Evolutionary conservation across 2,329 filamentous ascomycete genomes (phyloP).

Genomic region (Penicillium sp.): DNA sequence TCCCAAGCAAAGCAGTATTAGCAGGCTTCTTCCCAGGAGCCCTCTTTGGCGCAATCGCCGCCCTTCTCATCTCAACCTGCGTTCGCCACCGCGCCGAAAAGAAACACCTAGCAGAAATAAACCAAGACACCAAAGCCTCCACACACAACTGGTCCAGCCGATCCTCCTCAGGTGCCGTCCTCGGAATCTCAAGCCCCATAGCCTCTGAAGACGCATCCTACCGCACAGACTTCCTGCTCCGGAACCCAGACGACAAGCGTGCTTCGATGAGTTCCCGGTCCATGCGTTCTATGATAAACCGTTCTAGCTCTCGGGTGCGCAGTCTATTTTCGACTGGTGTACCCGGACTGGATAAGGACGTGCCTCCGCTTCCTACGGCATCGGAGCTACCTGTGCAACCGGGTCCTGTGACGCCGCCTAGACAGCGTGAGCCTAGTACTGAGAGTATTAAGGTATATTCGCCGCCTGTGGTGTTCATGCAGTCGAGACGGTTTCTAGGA

Average conservation of each 20-base stretch:
- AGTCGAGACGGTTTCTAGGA: conserved; percentile 24
- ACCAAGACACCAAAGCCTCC: conserved; percentile 24
- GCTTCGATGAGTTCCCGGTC: conserved; percentile 30
- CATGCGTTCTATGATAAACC: conserved; percentile 33
- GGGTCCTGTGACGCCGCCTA: conserved; percentile 20
- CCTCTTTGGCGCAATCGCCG: conserved; percentile 49
- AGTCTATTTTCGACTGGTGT: conserved; percentile 34
- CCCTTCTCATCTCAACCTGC: conserved; percentile 52
- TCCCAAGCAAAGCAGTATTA: conserved; percentile 42
- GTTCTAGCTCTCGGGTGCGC: conserved; percentile 38
- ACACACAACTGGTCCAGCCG: conserved; percentile 31
- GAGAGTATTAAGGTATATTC: conserved; percentile 51
- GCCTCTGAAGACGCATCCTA: conserved; percentile 42
- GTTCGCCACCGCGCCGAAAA: conserved; percentile 29
- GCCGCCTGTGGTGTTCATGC: conserved; percentile 36
- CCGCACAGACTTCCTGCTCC: conserved; percentile 46
- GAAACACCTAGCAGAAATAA: conserved; percentile 15
- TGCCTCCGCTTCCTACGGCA: conserved; percentile 16
- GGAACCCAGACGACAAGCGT: conserved; percentile 15
- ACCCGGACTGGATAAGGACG: conserved; percentile 23
- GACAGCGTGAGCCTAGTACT: conserved; percentile 36
- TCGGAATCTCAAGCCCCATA: conserved; percentile 47
- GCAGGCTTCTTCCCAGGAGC: conserved; percentile 50
- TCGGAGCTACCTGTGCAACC: neutral
- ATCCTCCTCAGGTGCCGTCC: conserved; percentile 32